Conservation (phyloP, 495 filamentous ascomycete species). For the Xylaria palmicola region DNA sequence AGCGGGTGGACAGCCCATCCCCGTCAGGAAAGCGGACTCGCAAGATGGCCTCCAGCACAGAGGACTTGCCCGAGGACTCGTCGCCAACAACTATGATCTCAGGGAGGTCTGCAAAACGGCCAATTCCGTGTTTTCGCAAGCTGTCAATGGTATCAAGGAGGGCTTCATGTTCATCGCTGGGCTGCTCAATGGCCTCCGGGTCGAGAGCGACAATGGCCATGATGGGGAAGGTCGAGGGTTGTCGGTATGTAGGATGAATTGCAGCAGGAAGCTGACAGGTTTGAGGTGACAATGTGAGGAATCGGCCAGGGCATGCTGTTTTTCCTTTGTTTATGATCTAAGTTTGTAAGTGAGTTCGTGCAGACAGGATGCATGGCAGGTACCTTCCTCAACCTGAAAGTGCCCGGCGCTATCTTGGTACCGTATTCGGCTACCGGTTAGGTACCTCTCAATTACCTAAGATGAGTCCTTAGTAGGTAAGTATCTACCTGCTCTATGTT, state of each 20-base stretch:
- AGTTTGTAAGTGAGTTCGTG: no score
- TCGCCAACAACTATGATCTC: slow-evolving; percentile 75
- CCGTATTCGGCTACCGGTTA: no score
- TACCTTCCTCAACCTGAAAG: no score
- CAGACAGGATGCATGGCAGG: no score
- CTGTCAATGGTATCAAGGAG: slow-evolving; percentile 54
- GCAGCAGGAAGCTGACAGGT: background rate
- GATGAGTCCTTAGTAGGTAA: no score
- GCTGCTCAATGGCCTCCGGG: slow-evolving; percentile 21
- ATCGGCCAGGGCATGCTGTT: no score
- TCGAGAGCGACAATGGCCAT: slow-evolving; percentile 24
- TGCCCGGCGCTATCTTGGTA: no score
- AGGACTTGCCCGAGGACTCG: slow-evolving; percentile 72
- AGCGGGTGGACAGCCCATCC: slow-evolving; percentile 64
- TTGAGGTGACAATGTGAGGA: no score
- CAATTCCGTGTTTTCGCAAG: slow-evolving; percentile 50
- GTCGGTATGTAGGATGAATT: background rate
- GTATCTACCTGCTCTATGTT: no score
- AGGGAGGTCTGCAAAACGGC: slow-evolving; percentile 54
- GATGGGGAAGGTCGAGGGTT: background rate
- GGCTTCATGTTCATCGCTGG: slow-evolving; percentile 23
- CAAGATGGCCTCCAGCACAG: slow-evolving; percentile 71
- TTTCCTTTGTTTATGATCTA: no score
- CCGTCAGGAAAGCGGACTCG: slow-evolving; percentile 67
- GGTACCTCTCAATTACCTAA: no score